Evolutionary conservation across 1,139 yeast species (phyloP).

Genomic region (Hansenula lynferdii): DNA sequence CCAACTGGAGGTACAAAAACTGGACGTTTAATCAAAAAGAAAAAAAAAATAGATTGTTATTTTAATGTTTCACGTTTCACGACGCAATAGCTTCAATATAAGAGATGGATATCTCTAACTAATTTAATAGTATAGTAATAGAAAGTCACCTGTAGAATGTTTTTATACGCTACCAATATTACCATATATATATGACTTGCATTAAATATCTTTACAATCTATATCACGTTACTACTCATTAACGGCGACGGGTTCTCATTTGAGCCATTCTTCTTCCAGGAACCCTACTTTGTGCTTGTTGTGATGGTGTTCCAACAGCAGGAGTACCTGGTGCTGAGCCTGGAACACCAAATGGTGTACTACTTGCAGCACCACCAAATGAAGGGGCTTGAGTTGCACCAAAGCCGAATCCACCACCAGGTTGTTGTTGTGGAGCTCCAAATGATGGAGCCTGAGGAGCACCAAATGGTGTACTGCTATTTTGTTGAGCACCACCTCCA

Average conservation of each 20-base stretch:
- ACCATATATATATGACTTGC: no score
- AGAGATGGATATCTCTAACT: no score
- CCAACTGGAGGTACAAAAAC: background rate
- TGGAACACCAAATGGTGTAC: constrained; percentile 14
- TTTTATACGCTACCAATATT: no score
- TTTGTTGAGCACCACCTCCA: constrained; percentile 1
- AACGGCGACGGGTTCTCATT: constrained; percentile 23
- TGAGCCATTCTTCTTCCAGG: constrained; percentile 23
- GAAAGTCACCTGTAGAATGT: no score
- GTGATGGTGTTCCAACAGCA: constrained; percentile 12
- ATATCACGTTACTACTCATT: no score
- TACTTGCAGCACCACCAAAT: constrained; percentile 12
- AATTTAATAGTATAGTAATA: no score
- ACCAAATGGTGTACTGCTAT: background rate
- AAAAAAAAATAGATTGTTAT: no score
- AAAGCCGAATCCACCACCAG: constrained; percentile 9
- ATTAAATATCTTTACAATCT: background rate
- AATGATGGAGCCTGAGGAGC: constrained; percentile 1
- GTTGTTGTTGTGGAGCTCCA: constrained; percentile 2
- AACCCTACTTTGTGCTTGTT: constrained; percentile 12
- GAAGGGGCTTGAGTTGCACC: constrained; percentile 3
- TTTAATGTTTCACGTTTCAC: no score
- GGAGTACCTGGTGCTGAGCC: no score
- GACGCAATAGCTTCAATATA: no score
- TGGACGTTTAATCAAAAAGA: background rate